phyloP scores from a whole-genome alignment of 2,329 filamentous ascomycete genomes.

The Trichoderma sp. region DNA sequence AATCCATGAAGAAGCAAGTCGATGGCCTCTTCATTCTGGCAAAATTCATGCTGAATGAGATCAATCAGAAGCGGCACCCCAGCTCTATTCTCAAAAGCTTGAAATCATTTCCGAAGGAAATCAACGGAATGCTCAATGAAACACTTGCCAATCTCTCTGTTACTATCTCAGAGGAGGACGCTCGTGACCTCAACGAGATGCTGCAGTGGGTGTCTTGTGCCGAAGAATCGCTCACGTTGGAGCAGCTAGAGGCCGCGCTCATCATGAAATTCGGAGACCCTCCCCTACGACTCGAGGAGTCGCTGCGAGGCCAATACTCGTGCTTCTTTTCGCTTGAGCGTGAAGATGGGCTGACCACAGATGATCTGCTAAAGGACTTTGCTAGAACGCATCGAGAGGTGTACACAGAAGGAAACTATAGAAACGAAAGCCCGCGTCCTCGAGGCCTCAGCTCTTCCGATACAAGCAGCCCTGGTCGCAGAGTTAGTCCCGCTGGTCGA shows the following conservation, averaged over 20 bases:
- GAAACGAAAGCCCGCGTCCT: not conserved
- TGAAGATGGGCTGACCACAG: conserved; percentile 43
- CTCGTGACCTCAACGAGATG: conserved; percentile 45
- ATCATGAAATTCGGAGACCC: conserved; percentile 42
- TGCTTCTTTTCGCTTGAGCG: conserved; percentile 46
- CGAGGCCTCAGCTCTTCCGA: conserved; percentile 19
- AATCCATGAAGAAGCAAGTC: conserved; percentile 40
- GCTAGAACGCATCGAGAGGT: conserved; percentile 32
- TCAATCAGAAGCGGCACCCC: conserved; percentile 44
- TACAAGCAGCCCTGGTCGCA: conserved; percentile 13
- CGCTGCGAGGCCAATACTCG: conserved; percentile 42
- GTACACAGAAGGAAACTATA: conserved; percentile 22
- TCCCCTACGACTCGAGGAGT: conserved; percentile 41
- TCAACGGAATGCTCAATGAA: conserved; percentile 41
- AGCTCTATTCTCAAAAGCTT: conserved; percentile 44
- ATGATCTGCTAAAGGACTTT: conserved; percentile 40
- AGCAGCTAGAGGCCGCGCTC: conserved; percentile 43
- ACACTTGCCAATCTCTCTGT: conserved; percentile 42
- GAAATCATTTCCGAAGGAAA: conserved; percentile 42
- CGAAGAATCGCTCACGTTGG: conserved; percentile 41
- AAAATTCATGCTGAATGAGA: conserved; percentile 49
- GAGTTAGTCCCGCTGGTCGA: conserved; percentile 14
- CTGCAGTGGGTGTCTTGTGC: conserved; percentile 46
- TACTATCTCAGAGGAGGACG: conserved; percentile 38
- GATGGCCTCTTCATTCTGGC: conserved; percentile 49